Conservation (phyloP, 768 basidiomycete species). For the Leccinum longicurvipes region DNA sequence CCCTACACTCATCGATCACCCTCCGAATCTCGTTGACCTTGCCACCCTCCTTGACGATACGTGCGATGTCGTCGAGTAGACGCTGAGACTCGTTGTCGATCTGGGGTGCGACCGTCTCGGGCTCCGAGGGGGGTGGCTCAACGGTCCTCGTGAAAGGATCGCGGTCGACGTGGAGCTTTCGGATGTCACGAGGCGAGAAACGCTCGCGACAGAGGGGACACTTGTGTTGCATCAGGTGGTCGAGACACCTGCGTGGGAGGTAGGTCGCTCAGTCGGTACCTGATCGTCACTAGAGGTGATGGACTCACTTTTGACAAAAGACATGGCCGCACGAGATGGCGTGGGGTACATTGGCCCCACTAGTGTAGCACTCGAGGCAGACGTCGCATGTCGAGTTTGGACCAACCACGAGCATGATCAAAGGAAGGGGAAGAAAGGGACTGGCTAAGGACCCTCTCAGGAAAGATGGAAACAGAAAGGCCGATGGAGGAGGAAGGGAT, state of each 20-base stretch:
- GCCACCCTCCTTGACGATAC: constrained; percentile 54
- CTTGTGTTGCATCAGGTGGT: constrained; percentile 41
- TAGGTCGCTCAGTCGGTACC: constrained; percentile 1
- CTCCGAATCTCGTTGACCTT: constrained; percentile 47
- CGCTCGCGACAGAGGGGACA: constrained; percentile 65
- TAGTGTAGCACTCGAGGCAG: constrained; percentile 63
- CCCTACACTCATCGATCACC: constrained; percentile 48
- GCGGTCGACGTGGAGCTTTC: constrained; percentile 59
- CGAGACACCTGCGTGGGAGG: constrained; percentile 46
- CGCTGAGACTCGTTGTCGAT: constrained; percentile 45
- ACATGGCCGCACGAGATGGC: constrained; percentile 71
- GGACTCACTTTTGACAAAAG: constrained; percentile 49
- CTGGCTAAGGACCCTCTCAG: constrained; percentile 34
- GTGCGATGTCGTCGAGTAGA: constrained; percentile 52
- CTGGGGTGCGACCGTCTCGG: constrained; percentile 12
- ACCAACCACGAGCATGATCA: constrained; percentile 63
- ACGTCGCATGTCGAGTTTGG: constrained; percentile 70
- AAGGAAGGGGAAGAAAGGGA: constrained; percentile 21
- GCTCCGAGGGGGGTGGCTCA: constrained; percentile 26
- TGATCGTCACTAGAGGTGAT: constrained; percentile 20
- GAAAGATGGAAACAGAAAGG: constrained; percentile 4
- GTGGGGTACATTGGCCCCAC: constrained; percentile 53
- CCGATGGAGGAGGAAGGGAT: constrained; percentile 7
- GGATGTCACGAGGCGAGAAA: constrained; percentile 44
- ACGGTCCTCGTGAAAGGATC: constrained; percentile 32